Evolutionary conservation across 768 basidiomycete genomes (phyloP).

Genomic region (Lepiota venenata): DNA sequence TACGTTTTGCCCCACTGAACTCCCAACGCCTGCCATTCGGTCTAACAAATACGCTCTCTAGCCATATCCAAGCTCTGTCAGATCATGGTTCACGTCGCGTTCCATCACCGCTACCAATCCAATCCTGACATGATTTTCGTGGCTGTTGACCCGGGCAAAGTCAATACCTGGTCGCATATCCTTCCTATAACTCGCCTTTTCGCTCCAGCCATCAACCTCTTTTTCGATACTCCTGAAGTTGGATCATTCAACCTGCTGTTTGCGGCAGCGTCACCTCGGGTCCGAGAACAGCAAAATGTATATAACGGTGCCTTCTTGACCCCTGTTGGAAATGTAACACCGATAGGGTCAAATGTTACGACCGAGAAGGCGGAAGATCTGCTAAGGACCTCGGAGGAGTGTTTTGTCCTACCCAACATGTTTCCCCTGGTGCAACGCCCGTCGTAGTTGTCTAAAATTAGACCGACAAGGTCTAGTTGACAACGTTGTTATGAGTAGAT

Average conservation of each 20-base stretch:
- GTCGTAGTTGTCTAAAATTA: too few species aligned
- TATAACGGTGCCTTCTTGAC: constrained; percentile 37
- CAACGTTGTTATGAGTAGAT: too few species aligned
- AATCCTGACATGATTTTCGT: constrained; percentile 25
- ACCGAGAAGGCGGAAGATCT: constrained; percentile 27
- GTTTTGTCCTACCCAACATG: constrained; percentile 34
- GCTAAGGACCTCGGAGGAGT: constrained; percentile 18
- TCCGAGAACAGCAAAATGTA: constrained; percentile 27
- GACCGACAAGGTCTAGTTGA: too few species aligned
- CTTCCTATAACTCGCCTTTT: constrained; percentile 17
- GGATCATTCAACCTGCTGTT: constrained; percentile 34
- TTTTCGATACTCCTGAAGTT: constrained; percentile 24
- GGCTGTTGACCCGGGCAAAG: constrained; percentile 38
- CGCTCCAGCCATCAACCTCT: constrained; percentile 17
- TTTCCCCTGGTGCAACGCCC: constrained; percentile 5
- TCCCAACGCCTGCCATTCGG: too few species aligned
- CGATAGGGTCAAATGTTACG: constrained; percentile 30
- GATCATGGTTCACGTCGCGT: neutral
- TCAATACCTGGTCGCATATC: constrained; percentile 27
- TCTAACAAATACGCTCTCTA: neutral
- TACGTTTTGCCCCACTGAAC: neutral
- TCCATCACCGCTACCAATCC: constrained; percentile 17
- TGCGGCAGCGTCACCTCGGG: constrained; percentile 34
- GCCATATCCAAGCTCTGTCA: constrained; percentile 9
- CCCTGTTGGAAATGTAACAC: constrained; percentile 29